A percentile compares a stretch with the other conserved stretches of the same genome.
phyloP scores from a whole-genome alignment of 768 basidiomycete species.

The Antrodiella citrinella region DNA sequence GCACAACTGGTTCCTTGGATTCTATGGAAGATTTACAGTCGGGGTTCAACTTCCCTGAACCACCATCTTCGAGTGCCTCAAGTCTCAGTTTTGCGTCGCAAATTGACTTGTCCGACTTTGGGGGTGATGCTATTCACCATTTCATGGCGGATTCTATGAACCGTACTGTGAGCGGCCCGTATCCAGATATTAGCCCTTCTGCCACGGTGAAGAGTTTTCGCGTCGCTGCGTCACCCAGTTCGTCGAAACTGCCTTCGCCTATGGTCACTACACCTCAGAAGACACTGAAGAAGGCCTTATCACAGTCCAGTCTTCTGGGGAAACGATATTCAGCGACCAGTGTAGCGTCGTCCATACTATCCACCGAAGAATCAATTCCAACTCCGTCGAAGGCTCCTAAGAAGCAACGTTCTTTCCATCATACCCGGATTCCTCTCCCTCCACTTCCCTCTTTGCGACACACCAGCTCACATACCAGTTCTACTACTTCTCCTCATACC shows the following conservation, averaged over 20 bases:
- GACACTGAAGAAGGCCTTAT: conserved; percentile 22
- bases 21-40: conserved; percentile 12
- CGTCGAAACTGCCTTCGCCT: conserved; percentile 5
- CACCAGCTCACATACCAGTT: conserved; percentile 12
- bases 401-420: conserved; percentile 59
- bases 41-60: conserved; percentile 2
- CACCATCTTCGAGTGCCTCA: conserved; percentile 17
- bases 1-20: conserved; percentile 7
- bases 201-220: conserved; percentile 4
- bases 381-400: conserved; percentile 21
- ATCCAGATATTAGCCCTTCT: conserved; percentile 7
- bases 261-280: conserved; percentile 9
- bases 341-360: conserved; percentile 20
- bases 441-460: conserved; percentile 32
- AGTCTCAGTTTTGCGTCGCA: conserved; percentile 20
- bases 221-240: not conserved
- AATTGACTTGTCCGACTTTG: conserved; percentile 12
- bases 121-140: conserved; percentile 13
- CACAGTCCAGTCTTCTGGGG: conserved; percentile 42
- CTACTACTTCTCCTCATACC: conserved; percentile 9
- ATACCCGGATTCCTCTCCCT: conserved; percentile 46
- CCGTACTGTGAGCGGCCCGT: no score
- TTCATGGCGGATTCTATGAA: conserved; percentile 10
- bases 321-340: conserved; percentile 23
- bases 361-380: conserved; percentile 8